Percentiles rank a stretch among this genome's conserved stretches.
Evolutionary conservation across 108 stramenopile genomes (phyloP).

Genomic region (Asterionellopsis glacialis): DNA sequence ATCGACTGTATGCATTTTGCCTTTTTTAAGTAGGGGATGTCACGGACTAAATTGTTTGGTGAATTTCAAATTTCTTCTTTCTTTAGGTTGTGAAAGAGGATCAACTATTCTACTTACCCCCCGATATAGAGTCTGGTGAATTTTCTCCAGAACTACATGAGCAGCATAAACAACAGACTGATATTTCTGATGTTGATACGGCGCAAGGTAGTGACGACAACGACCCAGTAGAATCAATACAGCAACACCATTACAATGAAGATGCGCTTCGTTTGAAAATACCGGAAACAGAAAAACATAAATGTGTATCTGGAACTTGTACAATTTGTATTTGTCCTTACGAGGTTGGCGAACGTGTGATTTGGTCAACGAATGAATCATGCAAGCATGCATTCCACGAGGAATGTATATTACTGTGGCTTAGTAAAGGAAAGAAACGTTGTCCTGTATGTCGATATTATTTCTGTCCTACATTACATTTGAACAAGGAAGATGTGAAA

Average conservation of each 20-base stretch:
- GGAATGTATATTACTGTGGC: constrained; percentile 63
- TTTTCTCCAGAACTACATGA: neutral
- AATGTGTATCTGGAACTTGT: constrained; percentile 28
- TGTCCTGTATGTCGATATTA: constrained; percentile 64
- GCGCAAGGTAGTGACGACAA: neutral
- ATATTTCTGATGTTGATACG: neutral
- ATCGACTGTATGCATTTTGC: neutral
- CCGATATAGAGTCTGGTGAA: too few relatives aligned
- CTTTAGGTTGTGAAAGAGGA: too few relatives aligned
- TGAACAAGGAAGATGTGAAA: constrained; percentile 24
- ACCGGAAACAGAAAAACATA: neutral
- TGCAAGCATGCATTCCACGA: constrained; percentile 69
- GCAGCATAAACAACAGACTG: neutral
- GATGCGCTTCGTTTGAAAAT: neutral
- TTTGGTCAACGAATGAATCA: constrained; percentile 29
- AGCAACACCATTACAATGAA: neutral
- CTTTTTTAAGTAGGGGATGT: neutral
- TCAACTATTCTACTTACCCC: too few relatives aligned
- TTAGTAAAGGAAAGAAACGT: constrained; percentile 56
- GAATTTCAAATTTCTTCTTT: neutral
- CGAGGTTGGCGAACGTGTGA: constrained; percentile 44
- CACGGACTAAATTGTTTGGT: neutral
- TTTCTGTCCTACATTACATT: constrained; percentile 39
- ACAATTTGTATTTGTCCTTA: constrained; percentile 59
- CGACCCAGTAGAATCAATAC: neutral